These are phyloP conservation scores for Candida sphagnicola DNA, from an alignment of 805 yeast genomes.

Conservation along the genomic window DNA sequence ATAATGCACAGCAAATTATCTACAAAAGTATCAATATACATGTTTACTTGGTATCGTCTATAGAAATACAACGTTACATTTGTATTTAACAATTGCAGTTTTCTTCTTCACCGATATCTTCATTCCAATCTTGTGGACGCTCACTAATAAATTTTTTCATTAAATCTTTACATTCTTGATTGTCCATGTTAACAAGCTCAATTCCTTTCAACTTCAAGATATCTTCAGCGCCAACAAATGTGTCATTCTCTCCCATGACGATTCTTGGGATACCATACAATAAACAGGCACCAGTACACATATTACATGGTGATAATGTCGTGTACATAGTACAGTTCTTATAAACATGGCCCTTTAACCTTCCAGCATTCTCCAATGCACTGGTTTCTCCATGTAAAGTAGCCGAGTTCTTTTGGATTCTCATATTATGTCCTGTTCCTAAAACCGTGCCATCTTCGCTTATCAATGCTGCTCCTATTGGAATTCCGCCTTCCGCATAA, in stretches of 20 bases:
- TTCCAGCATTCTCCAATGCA: slow-evolving; percentile 85
- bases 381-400: slow-evolving; percentile 91
- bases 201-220: slow-evolving; percentile 64
- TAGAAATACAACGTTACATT: too few relatives aligned
- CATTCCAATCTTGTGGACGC: slow-evolving; percentile 75
- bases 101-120: slow-evolving; percentile 64
- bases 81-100: too few relatives aligned
- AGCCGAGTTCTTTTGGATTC: slow-evolving; percentile 81
- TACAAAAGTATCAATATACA: too few relatives aligned
- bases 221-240: slow-evolving; percentile 81
- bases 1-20: too few relatives aligned
- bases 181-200: slow-evolving; percentile 61
- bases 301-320: slow-evolving; percentile 86
- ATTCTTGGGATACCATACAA: slow-evolving; percentile 85
- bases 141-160: slow-evolving; percentile 78
- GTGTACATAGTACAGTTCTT: slow-evolving; percentile 88
- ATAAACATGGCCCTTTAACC: slow-evolving; percentile 75
- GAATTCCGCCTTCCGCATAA: slow-evolving; percentile 83
- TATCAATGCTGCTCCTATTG: slow-evolving; percentile 77
- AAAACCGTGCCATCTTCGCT: slow-evolving; percentile 73
- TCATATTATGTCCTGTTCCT: slow-evolving; percentile 87
- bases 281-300: slow-evolving; percentile 93
- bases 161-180: slow-evolving; percentile 58
- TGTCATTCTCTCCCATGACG: slow-evolving; percentile 85
- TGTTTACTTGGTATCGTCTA: too few relatives aligned